Evolutionary conservation across 345 rosid genomes (phyloP).

Genomic region (Adansonia digitata): DNA sequence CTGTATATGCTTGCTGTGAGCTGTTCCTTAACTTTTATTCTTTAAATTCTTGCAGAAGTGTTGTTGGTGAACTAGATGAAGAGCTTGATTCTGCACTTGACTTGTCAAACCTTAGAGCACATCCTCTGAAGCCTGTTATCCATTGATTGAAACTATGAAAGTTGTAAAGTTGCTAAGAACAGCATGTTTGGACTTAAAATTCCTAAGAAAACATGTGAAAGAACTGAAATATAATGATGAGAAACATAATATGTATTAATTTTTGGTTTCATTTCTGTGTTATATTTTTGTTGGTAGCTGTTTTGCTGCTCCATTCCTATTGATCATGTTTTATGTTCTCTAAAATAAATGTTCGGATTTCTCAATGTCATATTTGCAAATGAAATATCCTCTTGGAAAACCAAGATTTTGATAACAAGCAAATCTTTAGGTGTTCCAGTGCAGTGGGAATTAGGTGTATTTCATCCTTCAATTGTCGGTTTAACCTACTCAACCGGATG

Average conservation of each 20-base stretch:
- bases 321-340: neutral
- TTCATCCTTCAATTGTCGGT: too few relatives aligned
- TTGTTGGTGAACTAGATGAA: conserved; percentile 86
- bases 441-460: neutral
- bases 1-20: neutral
- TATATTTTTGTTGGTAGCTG: neutral
- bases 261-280: neutral
- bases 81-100: conserved; percentile 81
- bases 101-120: conserved; percentile 80
- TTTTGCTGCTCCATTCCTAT: neutral
- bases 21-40: neutral
- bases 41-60: conserved; percentile 53
- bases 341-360: neutral
- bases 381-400: neutral
- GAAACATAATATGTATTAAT: neutral
- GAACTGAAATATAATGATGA: neutral
- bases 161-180: neutral
- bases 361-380: neutral
- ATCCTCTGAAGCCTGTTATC: conserved; percentile 87
- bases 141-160: conserved; percentile 39
- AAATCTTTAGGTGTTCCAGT: neutral
- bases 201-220: neutral
- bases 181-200: neutral
- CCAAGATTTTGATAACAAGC: neutral
- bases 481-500: too few relatives aligned